Conservation (phyloP, 2,329 filamentous ascomycete genomes). For the Neoscytalidium dimidiatum region DNA sequence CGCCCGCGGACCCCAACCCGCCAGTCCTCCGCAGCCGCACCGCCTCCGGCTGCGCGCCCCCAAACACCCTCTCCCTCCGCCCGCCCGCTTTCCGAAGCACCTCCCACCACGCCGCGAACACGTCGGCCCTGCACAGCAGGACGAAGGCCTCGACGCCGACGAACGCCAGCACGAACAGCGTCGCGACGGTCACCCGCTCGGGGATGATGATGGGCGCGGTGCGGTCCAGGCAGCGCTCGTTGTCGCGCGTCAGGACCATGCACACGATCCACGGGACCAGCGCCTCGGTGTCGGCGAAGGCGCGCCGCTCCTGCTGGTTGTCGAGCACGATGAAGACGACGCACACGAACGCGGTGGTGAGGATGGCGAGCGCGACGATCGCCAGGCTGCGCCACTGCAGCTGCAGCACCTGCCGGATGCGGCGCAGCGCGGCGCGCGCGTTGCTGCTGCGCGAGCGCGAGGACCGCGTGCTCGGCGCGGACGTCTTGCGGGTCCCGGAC, state of each 20-base stretch:
- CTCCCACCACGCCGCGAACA: constrained; percentile 25
- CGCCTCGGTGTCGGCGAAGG: constrained; percentile 25
- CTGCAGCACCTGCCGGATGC: constrained; percentile 81
- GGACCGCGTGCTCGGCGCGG: constrained; percentile 21
- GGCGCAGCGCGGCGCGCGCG: constrained; percentile 45
- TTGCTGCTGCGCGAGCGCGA: constrained; percentile 24
- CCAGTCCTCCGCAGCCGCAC: not conserved
- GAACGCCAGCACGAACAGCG: constrained; percentile 27
- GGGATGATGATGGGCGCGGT: constrained; percentile 25
- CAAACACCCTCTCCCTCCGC: constrained; percentile 5
- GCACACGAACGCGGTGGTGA: constrained; percentile 91
- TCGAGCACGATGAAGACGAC: constrained; percentile 86
- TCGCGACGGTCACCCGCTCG: constrained; percentile 24
- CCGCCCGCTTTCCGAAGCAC: constrained; percentile 18
- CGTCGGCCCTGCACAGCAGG: constrained; percentile 24
- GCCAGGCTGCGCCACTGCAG: constrained; percentile 93
- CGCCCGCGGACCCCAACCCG: not conserved
- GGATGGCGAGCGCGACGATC: constrained; percentile 85
- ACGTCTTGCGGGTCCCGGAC: not conserved
- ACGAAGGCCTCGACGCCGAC: constrained; percentile 28
- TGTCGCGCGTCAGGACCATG: constrained; percentile 25
- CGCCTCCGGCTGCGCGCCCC: not conserved
- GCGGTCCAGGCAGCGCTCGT: constrained; percentile 22
- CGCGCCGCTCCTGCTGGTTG: constrained; percentile 48
- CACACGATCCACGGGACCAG: constrained; percentile 30